Conservation (phyloP, 2,329 filamentous ascomycete genomes). For the Sporothrix schenckii region DNA sequence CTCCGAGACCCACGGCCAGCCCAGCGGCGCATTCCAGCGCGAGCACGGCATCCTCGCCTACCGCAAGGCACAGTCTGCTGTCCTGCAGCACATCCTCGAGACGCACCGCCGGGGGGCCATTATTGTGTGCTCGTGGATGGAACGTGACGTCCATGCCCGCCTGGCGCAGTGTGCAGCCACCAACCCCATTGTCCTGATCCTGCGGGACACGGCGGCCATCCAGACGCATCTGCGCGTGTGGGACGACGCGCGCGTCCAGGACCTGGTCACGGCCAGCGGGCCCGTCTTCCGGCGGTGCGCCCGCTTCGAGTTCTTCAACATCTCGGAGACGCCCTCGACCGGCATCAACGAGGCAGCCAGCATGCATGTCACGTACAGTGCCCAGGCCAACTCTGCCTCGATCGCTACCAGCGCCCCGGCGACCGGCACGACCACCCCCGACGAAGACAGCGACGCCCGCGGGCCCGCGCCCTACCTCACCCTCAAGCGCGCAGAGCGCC, state of each 20-base stretch:
- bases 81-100: constrained; percentile 63
- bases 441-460: background rate
- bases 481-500: constrained; percentile 62
- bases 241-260: constrained; percentile 52
- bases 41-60: constrained; percentile 64
- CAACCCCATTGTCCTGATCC: constrained; percentile 70
- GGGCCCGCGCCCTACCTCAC: constrained; percentile 56
- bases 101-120: constrained; percentile 63
- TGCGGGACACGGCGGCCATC: constrained; percentile 66
- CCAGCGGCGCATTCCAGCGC: constrained; percentile 62
- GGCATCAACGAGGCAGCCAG: constrained; percentile 27
- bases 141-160: constrained; percentile 59
- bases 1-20: constrained; percentile 63
- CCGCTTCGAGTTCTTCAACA: constrained; percentile 72
- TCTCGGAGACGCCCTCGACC: constrained; percentile 48
- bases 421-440: constrained; percentile 21
- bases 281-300: constrained; percentile 63
- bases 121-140: constrained; percentile 70
- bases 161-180: constrained; percentile 63
- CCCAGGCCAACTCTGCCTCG: no score
- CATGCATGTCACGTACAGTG: no score
- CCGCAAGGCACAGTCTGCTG: constrained; percentile 62
- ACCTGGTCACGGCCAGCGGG: constrained; percentile 58
- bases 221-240: constrained; percentile 54
- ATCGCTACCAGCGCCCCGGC: no score